These are phyloP conservation scores for Phytopythium mirpurense DNA, from an alignment of 352 stramenopile species.

Conservation along the genomic window DNA sequence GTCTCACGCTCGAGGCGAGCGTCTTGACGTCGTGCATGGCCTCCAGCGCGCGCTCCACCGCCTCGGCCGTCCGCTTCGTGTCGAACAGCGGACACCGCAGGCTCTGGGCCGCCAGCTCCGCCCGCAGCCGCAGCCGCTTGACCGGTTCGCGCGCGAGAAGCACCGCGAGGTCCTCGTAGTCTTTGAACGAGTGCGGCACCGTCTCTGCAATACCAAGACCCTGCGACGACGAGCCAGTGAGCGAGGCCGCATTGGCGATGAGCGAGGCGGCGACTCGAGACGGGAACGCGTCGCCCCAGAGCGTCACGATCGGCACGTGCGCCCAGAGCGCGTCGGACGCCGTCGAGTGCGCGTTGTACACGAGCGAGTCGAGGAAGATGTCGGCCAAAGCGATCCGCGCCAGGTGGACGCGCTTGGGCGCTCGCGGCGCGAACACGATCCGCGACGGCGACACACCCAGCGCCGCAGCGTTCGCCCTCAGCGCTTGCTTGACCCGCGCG, in stretches of 20 bases:
- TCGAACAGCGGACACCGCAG: slow-evolving; percentile 71
- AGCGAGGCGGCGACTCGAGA: slow-evolving; percentile 67
- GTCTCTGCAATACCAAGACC: slow-evolving; percentile 19
- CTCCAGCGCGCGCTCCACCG: slow-evolving; percentile 72
- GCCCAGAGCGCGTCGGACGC: slow-evolving; percentile 88
- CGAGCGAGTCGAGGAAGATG: slow-evolving; percentile 93
- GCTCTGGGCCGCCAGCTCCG: slow-evolving; percentile 19
- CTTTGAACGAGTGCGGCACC: slow-evolving; percentile 46
- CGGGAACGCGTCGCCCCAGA: slow-evolving; percentile 71
- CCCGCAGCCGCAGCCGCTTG: slow-evolving; percentile 23
- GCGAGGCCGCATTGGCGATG: slow-evolving; percentile 28
- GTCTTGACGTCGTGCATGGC: slow-evolving; percentile 53
- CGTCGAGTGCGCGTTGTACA: slow-evolving; percentile 96
- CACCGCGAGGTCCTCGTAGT: slow-evolving; percentile 66
- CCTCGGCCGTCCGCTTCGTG: slow-evolving; percentile 34
- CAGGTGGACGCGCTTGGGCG: slow-evolving; percentile 75
- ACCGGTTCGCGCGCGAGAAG: slow-evolving; percentile 22
- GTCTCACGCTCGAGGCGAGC: no score
- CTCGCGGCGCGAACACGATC: slow-evolving; percentile 64
- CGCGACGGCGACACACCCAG: slow-evolving; percentile 55
- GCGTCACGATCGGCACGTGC: slow-evolving; percentile 86
- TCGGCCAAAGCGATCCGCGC: slow-evolving; percentile 74
- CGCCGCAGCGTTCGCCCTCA: slow-evolving; percentile 53
- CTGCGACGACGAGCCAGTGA: background rate
- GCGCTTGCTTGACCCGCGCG: slow-evolving; percentile 9